Base-by-base conservation (phyloP, 2,329 filamentous ascomycete species). In the Aspergillus hortae region DNA sequence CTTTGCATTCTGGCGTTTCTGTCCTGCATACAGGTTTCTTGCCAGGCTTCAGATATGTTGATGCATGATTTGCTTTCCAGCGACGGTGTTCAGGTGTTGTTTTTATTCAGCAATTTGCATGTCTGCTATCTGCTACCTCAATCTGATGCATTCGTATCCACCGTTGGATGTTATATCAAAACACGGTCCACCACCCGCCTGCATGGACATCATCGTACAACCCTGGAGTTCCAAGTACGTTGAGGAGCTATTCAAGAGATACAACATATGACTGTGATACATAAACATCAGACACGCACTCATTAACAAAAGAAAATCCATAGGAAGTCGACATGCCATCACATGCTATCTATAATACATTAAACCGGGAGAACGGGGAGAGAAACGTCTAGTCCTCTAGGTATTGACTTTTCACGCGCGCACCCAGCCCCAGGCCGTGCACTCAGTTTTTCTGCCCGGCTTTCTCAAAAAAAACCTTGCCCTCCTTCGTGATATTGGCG, bases 391-490 rank as follows among this genome's bases (percentile, higher is more conserved):
- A 42, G 40, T 6, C 7, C 40, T 42, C 19, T 21, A 49, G 57
- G 5, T 50, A 50, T 46, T 30, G 51, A 47, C 50, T 48, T 46
- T 43, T 48, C 40, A 45, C 14, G 15, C 40, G n/a, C 17, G 32
- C 41, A 14, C n/a, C 23, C 40, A 51, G 17, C 15, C 36, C 43
- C 30, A 46, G 10, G 35, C 9, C 23, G 27, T 15, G 30, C 12
- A 44, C 48, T 56, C 58, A 65, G 15, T 49, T 59, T 46, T 57
- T 58, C 51, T 56, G 55, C 17, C 41, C 54, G 15, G 60, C 53
- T 51, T 69, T 65, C 61, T 84, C 78, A 61, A 90, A 84, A 35
- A 77, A 76, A n/a, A 87, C 85, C 68, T 87, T 87, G 15, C 86
- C 86, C 57, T 84, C 81, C 59, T 77, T 75, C 14, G 75, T 74